Evolutionary conservation across 2,329 filamentous ascomycete genomes (phyloP), one percentile per base, ranked within the genome.

Genomic region (Calonectria honghensis): DNA sequence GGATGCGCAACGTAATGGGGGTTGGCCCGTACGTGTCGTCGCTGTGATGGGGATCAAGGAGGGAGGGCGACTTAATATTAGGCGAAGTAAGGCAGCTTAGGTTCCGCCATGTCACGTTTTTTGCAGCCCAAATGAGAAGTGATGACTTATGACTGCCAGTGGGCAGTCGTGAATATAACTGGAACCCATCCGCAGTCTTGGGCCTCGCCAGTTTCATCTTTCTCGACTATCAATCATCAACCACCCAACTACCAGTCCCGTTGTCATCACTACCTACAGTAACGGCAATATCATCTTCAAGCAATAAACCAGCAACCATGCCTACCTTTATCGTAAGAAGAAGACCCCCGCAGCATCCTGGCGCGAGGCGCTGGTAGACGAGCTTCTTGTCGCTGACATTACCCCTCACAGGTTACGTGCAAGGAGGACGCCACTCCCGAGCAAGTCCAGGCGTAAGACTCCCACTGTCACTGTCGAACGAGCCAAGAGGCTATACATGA

Each of bases 361-460:
- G 14, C 5, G 18, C 14, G 18, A 31, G 11, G 51, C 35, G 5
- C 27, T 54, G 20, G 31, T 67, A 11, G 4, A 31, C n/a, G 31
- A 18, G 16, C 35, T 50, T 35, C 35, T 4, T 31, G 24, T 51
- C 37, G 69, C 79, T 81, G 41, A 83, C 76, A 63, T 64, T 37
- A 41, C 57, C 66, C 39, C 41, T 68, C 69, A 73, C 70, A 98
- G 96, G 92, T 98, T 78, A 95, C 95, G 72, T 91, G 95, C 86
- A 96, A 97, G 86, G 88, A 92, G 51, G 91, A 92, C 76, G 92
- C 93, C 77, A 90, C 91, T 73, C 82, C 88, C 63, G 91, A 92
- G 39, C 88, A 97, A 83, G 89, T 98, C 78, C 87, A 92, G 65
- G 90, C 90, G 94, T 95, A 86, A 79, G 90, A 29, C 64, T 48